These are phyloP conservation scores for Cytauxzoon felis DNA, from an alignment of 169 alveolate species.

Conservation along the genomic window DNA sequence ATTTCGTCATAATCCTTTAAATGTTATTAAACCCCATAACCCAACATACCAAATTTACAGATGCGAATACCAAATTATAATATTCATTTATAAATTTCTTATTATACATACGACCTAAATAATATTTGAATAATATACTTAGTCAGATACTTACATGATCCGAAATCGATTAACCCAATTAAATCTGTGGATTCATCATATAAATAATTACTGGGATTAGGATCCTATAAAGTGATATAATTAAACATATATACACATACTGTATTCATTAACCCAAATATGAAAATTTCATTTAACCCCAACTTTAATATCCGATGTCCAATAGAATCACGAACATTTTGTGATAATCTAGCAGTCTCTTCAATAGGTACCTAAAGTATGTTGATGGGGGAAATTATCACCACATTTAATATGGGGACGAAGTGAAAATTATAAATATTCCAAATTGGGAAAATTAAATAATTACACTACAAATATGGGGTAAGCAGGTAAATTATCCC, in stretches of 20 bases:
- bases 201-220: conserved; percentile 87
- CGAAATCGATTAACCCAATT: conserved; percentile 84
- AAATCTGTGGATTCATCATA: conserved; percentile 68
- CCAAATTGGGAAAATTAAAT: too few species aligned
- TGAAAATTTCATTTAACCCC: conserved; percentile 81
- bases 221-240: conserved; percentile 64
- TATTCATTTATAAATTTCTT: conserved; percentile 77
- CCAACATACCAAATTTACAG: conserved; percentile 53
- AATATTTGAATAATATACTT: background rate
- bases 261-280: conserved; percentile 82
- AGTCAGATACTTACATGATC: conserved; percentile 73
- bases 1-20: conserved; percentile 25
- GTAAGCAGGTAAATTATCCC: conserved; percentile 28
- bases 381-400: too few species aligned
- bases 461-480: too few species aligned
- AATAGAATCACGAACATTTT: conserved; percentile 70
- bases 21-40: conserved; percentile 46
- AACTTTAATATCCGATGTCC: conserved; percentile 77
- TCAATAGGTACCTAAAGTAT: conserved; percentile 40
- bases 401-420: too few species aligned
- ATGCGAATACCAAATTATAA: conserved; percentile 76
- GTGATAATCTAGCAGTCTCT: conserved; percentile 35
- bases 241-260: background rate
- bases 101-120: conserved; percentile 62
- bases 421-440: too few species aligned